Percentiles rank a stretch among this genome's conserved stretches.
phyloP scores from a whole-genome alignment of 805 yeast species.

The Kazachstania africana region DNA sequence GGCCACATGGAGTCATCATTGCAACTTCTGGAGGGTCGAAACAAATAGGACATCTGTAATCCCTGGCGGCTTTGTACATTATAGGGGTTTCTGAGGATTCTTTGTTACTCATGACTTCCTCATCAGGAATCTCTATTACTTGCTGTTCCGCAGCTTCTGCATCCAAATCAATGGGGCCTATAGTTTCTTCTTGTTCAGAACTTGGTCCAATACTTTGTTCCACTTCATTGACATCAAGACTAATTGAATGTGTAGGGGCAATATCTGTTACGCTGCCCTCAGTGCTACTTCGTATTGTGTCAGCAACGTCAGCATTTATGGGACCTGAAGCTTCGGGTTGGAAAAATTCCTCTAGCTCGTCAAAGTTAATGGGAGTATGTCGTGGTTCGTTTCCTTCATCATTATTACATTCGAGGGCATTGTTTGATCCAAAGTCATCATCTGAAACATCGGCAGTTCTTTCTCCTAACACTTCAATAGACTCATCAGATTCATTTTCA shows the following conservation, averaged over 20 bases:
- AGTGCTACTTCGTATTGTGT: neutral
- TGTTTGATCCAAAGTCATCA: constrained; percentile 5
- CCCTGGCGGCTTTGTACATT: constrained; percentile 23
- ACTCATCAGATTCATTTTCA: no score
- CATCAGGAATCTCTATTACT: constrained; percentile 31
- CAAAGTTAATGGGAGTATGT: no score
- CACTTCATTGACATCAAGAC: neutral
- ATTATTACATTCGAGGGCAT: constrained; percentile 5
- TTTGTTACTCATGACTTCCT: constrained; percentile 16
- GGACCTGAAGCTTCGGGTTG: no score
- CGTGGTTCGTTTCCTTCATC: constrained; percentile 3
- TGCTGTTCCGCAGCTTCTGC: constrained; percentile 25
- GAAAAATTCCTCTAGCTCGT: neutral
- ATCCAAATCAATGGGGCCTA: constrained; percentile 3
- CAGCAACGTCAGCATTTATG: neutral
- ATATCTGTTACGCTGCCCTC: neutral
- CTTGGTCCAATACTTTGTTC: no score
- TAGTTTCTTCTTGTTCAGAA: neutral
- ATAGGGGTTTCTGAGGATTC: constrained; percentile 9
- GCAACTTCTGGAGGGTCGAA: constrained; percentile 41
- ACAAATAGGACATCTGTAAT: constrained; percentile 42
- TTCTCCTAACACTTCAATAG: constrained; percentile 10
- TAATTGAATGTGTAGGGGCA: neutral
- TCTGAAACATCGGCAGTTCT: constrained; percentile 3
- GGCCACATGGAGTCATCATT: constrained; percentile 45